Evolutionary conservation across 2,329 filamentous ascomycete species (phyloP).

Genomic region (Fusarium chlamydosporum): DNA sequence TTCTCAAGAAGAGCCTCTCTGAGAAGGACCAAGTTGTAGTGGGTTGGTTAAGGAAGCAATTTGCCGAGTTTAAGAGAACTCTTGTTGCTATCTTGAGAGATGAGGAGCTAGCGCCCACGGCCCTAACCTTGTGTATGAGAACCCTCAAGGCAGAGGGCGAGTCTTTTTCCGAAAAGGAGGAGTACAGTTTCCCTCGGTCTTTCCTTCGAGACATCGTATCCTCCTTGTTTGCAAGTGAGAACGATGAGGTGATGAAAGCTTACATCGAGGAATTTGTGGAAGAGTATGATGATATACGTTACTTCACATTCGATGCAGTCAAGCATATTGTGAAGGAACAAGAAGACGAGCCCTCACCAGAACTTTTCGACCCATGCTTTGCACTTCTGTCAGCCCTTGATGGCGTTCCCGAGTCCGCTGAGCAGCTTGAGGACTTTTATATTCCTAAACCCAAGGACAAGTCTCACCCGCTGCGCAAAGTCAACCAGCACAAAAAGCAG

Average conservation of each 20-base stretch:
- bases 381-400: conserved; percentile 77
- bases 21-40: conserved; percentile 82
- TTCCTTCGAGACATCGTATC: conserved; percentile 76
- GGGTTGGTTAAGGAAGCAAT: conserved; percentile 82
- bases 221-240: conserved; percentile 70
- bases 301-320: conserved; percentile 82
- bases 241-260: conserved; percentile 74
- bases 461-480: conserved; percentile 74
- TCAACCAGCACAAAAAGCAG: conserved; percentile 80
- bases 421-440: conserved; percentile 79
- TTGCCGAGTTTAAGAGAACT: conserved; percentile 76
- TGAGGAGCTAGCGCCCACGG: conserved; percentile 76
- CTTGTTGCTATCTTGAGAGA: conserved; percentile 74
- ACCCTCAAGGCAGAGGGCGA: conserved; percentile 84
- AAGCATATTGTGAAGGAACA: conserved; percentile 57
- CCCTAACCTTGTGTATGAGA: conserved; percentile 84
- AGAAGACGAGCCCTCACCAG: conserved; percentile 37
- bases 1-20: conserved; percentile 73
- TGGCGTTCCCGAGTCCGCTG: conserved; percentile 75
- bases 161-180: conserved; percentile 70
- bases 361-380: conserved; percentile 69
- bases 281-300: conserved; percentile 86
- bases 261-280: conserved; percentile 85
- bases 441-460: conserved; percentile 74
- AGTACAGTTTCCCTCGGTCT: conserved; percentile 77